Conservation (phyloP, 768 basidiomycete species). For the Russula olivacea region DNA sequence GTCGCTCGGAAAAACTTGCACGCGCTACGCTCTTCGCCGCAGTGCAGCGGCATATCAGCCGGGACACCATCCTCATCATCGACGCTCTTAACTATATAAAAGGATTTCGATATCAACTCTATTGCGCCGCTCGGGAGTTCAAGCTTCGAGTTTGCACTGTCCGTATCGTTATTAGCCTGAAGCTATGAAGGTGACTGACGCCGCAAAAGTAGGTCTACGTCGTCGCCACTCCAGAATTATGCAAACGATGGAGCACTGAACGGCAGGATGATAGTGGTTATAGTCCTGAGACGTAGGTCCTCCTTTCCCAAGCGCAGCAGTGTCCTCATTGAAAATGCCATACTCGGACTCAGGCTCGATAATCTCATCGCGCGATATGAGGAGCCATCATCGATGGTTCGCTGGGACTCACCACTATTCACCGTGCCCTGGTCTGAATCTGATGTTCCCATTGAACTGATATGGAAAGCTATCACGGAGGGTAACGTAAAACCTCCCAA, state of each 20-base stretch:
- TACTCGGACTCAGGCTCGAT: slow-evolving; percentile 52
- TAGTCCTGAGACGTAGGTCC: slow-evolving; percentile 58
- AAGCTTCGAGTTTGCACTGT: slow-evolving; percentile 86
- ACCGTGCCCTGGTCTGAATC: slow-evolving; percentile 74
- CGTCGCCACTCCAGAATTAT: slow-evolving; percentile 67
- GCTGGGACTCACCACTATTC: slow-evolving; percentile 96
- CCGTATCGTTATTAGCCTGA: slow-evolving; percentile 30
- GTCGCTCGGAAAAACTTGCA: slow-evolving; percentile 81
- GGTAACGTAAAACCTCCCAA: slow-evolving; percentile 85
- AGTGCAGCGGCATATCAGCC: slow-evolving; percentile 64
- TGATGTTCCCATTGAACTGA: slow-evolving; percentile 54
- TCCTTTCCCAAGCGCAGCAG: neutral
- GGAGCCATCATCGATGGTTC: slow-evolving; percentile 96
- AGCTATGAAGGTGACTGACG: slow-evolving; percentile 1
- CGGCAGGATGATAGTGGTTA: slow-evolving; percentile 51
- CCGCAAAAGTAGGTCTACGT: slow-evolving; percentile 56
- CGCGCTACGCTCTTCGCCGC: slow-evolving; percentile 79
- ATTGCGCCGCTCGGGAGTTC: slow-evolving; percentile 88
- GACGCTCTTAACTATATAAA: slow-evolving; percentile 98
- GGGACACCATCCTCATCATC: slow-evolving; percentile 76
- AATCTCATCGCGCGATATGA: slow-evolving; percentile 87
- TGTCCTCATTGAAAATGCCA: slow-evolving; percentile 14
- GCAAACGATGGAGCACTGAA: slow-evolving; percentile 65
- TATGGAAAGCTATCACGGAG: slow-evolving; percentile 77
- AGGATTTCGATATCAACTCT: slow-evolving; percentile 96